A percentile compares a stretch with the other conserved stretches of the same genome.
Evolutionary conservation across 179 eudicot genomes (phyloP).

Genomic region (Beta corolliflora): DNA sequence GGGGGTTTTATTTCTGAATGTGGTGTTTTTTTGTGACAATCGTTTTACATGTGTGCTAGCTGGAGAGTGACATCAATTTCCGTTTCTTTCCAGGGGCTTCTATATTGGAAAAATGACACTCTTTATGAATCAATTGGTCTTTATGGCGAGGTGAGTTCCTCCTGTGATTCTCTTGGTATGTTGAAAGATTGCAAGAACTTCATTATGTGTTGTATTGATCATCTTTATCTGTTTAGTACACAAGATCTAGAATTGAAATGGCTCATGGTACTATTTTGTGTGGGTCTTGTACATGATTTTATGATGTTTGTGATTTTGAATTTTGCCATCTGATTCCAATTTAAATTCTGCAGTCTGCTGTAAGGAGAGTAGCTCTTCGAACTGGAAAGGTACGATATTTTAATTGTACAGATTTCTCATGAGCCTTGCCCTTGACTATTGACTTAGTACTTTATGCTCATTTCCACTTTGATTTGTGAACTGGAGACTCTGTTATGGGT

Average conservation of each 20-base stretch:
- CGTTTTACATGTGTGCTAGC: constrained; percentile 3
- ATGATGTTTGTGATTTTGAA: not conserved
- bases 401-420: not conserved
- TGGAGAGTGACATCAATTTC: constrained; percentile 13
- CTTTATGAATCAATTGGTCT: constrained; percentile 92
- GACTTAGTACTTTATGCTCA: not conserved
- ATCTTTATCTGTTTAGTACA: not conserved
- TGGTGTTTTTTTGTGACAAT: not conserved
- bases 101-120: constrained; percentile 77
- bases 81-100: constrained; percentile 72
- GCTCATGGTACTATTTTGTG: no score
- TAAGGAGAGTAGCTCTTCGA: constrained; percentile 74
- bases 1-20: no score
- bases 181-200: not conserved
- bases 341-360: constrained; percentile 73
- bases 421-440: not conserved
- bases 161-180: not conserved
- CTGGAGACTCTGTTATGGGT: not conserved
- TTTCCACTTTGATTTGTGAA: not conserved
- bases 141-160: constrained; percentile 53
- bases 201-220: not conserved
- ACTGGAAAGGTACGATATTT: constrained; percentile 73
- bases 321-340: constrained; percentile 5
- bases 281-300: not conserved
- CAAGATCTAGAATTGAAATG: not conserved